Conservation (phyloP, 2,329 filamentous ascomycete species). For the Botrytis paeoniae region DNA sequence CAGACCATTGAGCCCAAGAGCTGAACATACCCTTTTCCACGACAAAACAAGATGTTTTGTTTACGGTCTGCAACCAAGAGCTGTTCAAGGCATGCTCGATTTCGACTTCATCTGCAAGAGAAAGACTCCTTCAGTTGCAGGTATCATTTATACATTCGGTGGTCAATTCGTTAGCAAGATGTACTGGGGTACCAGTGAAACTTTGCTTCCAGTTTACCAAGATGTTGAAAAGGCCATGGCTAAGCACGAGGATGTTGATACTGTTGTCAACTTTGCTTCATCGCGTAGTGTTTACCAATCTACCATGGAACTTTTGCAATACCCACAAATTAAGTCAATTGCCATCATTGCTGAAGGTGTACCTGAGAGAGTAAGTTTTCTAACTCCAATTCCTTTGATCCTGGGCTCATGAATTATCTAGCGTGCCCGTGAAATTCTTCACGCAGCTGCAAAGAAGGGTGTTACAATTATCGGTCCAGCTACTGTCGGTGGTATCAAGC, state of each 20-base stretch:
- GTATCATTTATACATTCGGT: conserved; percentile 99
- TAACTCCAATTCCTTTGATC: neutral
- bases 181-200: conserved; percentile 99
- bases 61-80: conserved; percentile 96
- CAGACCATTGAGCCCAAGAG: conserved; percentile 83
- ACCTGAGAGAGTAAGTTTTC: conserved; percentile 78
- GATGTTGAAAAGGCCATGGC: conserved; percentile 84
- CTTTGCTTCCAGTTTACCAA: conserved; percentile 97
- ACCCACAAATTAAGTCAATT: conserved; percentile 95
- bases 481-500: conserved; percentile 99
- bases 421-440: conserved; percentile 96
- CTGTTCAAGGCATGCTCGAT: conserved; percentile 91
- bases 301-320: conserved; percentile 97
- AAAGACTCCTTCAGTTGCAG: conserved; percentile 89
- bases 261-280: conserved; percentile 98
- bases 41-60: conserved; percentile 99
- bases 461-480: conserved; percentile 98
- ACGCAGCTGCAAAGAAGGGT: conserved; percentile 96
- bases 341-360: conserved; percentile 99
- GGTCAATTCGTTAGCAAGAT: conserved; percentile 99
- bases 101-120: conserved; percentile 99
- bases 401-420: conserved; percentile 42
- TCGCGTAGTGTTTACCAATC: conserved; percentile 98
- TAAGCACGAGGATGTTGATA: conserved; percentile 97
- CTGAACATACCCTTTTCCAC: conserved; percentile 92